Base-by-base conservation (phyloP, 108 stramenopile species). In the Fragilariopsis cylindrus region DNA sequence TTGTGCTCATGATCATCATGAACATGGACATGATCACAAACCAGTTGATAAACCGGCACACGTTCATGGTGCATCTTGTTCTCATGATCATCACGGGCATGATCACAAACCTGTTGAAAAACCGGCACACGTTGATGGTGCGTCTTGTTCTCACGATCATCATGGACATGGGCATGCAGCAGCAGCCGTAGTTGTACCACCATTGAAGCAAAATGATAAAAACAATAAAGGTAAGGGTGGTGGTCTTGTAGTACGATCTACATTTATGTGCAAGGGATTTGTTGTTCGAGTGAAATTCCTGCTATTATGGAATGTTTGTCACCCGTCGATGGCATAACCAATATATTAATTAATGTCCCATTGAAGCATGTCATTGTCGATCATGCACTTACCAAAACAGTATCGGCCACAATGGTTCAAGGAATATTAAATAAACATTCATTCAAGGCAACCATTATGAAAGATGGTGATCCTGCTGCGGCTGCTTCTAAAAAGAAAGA, bases 311-410 rank as follows among this genome's bases (percentile, higher is more conserved):
- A 21, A 5, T 15, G 43, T 15, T 15, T 63, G 11, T n/a, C 21
- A n/a, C 62, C 62, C 62, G 43, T 45, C 62, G 62, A 63, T n/a
- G 62, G 62, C 4, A 44, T 63, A 42, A 45, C 42, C 4, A 44
- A 63, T n/a, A 43, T 63, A n/a, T 45, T 45, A 40, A n/a, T 63
- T n/a, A 43, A 43, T n/a, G 62, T 63, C 11, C 62, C 62, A 4
- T 12, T 41, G 15, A 63, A 63, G 62, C 42, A 63, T 12, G 40
- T 63, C 42, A 43, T 63, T n/a, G 62, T 63, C 13, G 62, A 63
- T 21, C 62, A 63, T 44, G 40, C 43, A 11, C 30, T 30, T 30
- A 45, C 42, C 43, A 63, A 63, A 44, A 44, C 45, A 9, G 7
- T 63, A 5, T 63, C 62, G 62, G 62, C 62, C 7, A 8, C 62